Percentiles rank a stretch among this genome's conserved stretches.
Conservation (phyloP, 805 yeast species). For the Ogataea trehalophila region DNA sequence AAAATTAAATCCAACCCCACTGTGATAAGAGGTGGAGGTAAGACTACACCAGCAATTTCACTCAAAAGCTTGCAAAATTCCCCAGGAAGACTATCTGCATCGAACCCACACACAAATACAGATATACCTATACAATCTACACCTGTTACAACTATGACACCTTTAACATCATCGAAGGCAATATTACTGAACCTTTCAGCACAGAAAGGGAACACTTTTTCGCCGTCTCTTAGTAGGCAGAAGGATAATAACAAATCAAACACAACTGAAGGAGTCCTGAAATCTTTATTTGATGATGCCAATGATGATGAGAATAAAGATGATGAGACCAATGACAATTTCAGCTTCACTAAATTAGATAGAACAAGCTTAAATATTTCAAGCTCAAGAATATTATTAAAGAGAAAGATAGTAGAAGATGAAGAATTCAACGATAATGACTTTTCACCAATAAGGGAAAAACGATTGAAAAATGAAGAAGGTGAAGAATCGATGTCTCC, state of each 20-base stretch:
- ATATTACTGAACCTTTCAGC: constrained; percentile 5
- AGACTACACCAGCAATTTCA: neutral
- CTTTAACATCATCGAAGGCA: constrained; percentile 3
- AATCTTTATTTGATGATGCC: constrained; percentile 8
- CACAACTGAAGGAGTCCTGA: neutral
- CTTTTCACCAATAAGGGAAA: constrained; percentile 9
- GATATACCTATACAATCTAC: constrained; percentile 1
- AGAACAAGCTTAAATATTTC: neutral
- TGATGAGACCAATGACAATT: constrained; percentile 1
- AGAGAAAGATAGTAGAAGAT: constrained; percentile 6
- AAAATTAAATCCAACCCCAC: constrained; percentile 1
- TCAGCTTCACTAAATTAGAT: constrained; percentile 1
- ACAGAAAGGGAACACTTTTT: neutral
- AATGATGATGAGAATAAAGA: constrained; percentile 6
- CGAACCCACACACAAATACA: neutral
- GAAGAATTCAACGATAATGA: constrained; percentile 2
- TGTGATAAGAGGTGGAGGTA: neutral
- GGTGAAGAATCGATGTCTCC: constrained; percentile 12
- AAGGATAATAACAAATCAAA: neutral
- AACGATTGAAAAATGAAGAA: constrained; percentile 1
- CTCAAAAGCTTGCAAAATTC: neutral
- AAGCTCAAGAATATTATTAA: constrained; percentile 3
- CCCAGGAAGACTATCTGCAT: neutral
- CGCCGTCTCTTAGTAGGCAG: neutral
- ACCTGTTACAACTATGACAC: constrained; percentile 3